Evolutionary conservation across 2,329 filamentous ascomycete species (phyloP).

Genomic region (Aspergillus sp.): DNA sequence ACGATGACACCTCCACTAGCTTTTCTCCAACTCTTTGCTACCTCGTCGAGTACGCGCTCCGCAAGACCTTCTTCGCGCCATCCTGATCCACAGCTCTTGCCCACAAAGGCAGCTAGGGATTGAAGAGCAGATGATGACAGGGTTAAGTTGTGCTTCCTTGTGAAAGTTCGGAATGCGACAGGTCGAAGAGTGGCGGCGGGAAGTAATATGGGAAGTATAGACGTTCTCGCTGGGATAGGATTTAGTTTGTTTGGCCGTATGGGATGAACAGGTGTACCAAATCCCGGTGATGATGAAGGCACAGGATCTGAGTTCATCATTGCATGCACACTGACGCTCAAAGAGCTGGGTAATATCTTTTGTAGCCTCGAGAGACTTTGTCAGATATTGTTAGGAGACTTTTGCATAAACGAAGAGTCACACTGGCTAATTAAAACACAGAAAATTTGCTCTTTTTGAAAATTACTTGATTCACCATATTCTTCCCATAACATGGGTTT

Average conservation of each 20-base stretch:
- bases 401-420: not conserved
- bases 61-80: slow-evolving; percentile 95
- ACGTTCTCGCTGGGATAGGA: slow-evolving; percentile 54
- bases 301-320: slow-evolving; percentile 56
- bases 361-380: not conserved
- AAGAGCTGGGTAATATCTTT: not conserved
- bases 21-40: slow-evolving; percentile 88
- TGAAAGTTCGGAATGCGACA: slow-evolving; percentile 91
- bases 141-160: slow-evolving; percentile 94
- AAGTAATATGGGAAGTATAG: slow-evolving; percentile 83
- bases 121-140: slow-evolving; percentile 84
- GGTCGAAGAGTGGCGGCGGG: slow-evolving; percentile 84
- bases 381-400: not conserved
- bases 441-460: not conserved
- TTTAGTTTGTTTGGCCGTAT: slow-evolving; percentile 49
- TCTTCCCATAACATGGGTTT: not conserved
- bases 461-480: not conserved
- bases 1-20: slow-evolving; percentile 87
- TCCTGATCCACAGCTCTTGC: slow-evolving; percentile 88
- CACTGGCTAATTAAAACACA: not conserved
- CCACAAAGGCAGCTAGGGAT: slow-evolving; percentile 83
- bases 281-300: slow-evolving; percentile 86
- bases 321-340: not conserved
- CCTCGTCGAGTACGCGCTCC: slow-evolving; percentile 88
- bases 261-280: slow-evolving; percentile 81